Base-by-base conservation (phyloP, 2,329 filamentous ascomycete genomes). In the Dactylellina sp. region DNA sequence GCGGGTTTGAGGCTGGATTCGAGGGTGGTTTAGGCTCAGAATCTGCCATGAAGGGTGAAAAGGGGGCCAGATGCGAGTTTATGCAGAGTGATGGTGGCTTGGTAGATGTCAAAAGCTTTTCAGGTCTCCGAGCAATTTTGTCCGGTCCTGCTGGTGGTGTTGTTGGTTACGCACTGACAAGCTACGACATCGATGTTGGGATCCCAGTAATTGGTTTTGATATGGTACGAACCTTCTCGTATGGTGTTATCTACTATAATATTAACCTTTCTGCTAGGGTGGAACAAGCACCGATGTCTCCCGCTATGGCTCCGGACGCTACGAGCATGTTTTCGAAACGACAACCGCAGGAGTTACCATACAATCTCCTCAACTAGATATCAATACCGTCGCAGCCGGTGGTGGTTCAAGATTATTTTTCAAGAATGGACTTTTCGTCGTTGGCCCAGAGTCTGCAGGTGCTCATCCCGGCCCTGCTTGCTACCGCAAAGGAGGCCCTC, bases 291-390 rank as follows among this genome's bases (percentile, higher is more conserved):
- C 93, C 0, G 93, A 97, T 80, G 92, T 97, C 7, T 96, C 91
- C 35, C 85, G 93, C 53, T 97, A 94, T 78, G 91, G 91, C 4
- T 88, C 90, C 61, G 93, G 93, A 14, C 85, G 91, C 62, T 94
- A 96, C 78, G 93, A 97, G 78, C 93, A 97, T 78, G 92, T 96
- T 0, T 97, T 97, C 77, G 93, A 96, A 81, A 96, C 93, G 0
- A 96, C 92, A 0, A 96, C 92, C 0, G 93, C 93, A 0, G 93
- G 93, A n/a, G 91, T 97, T 0, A 94, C 93, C 0, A 95, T 97
- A 25, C 93, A 97, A 78, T 93, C 91, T 0, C 93, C 93, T 0
- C 93, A 97, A 79, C 85, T 97, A 0, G 93, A 97, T 79, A 97
- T 97, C 82, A 97, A 97, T 81, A 97, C 93, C 0, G 93, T 97